phyloP scores from a whole-genome alignment of 345 rosid species.

The Salix exigua region DNA sequence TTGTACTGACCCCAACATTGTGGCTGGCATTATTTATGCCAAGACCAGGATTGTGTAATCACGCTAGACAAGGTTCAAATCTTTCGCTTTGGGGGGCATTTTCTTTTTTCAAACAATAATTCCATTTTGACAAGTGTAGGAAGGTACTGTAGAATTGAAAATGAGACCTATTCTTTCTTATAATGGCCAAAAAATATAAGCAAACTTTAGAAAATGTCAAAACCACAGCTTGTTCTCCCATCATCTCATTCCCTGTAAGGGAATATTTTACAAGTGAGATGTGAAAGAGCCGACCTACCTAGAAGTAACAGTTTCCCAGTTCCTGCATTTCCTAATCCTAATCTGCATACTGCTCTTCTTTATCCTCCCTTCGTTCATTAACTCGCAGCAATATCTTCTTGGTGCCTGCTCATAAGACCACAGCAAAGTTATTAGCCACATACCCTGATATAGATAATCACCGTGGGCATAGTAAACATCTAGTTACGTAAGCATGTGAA shows the following conservation, averaged over 20 bases:
- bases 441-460: background rate
- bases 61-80: background rate
- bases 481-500: too few species aligned
- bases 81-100: background rate
- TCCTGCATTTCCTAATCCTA: slow-evolving; percentile 66
- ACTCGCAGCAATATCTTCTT: slow-evolving; percentile 59
- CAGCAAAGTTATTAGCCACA: background rate
- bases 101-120: background rate
- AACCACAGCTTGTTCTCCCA: background rate
- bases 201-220: background rate
- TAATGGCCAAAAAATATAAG: background rate
- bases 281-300: background rate
- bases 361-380: slow-evolving; percentile 35
- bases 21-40: background rate
- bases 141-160: background rate
- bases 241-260: background rate
- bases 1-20: background rate
- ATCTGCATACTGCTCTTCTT: slow-evolving; percentile 35
- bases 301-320: slow-evolving; percentile 36
- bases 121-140: background rate
- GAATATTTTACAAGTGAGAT: background rate
- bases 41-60: background rate
- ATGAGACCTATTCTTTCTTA: background rate
- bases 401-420: slow-evolving; percentile 39
- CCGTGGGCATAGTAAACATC: background rate